Base-by-base conservation (phyloP, 257 asterid species). In the Lycium ferocissimum region DNA sequence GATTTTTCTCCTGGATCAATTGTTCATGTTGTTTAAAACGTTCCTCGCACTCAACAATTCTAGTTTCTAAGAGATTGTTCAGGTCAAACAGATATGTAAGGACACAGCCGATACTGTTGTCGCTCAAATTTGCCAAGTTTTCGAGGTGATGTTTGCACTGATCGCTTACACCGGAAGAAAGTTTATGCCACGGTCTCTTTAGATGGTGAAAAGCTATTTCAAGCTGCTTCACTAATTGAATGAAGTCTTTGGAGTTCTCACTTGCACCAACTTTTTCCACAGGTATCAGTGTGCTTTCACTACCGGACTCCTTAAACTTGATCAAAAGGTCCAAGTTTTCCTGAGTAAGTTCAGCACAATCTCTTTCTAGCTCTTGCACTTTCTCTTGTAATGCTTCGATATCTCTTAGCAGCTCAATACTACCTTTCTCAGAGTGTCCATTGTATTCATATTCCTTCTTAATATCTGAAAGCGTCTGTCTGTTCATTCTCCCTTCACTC, bases 321-420 rank as follows among this genome's bases (percentile, higher is more conserved):
- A 93, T 83, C n/a, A 94, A 61, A 45, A 96, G 95, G 53, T 94
- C 95, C 43, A 96, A 94, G 86, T 96, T 96, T 84, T 96, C 99
- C 71, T 92, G 95, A 70, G 99, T 93, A 84, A 94, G 97, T 92
- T 94, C 99, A 14, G 86, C 65, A 79, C 98, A 92, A 82, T 96
- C 97, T 87, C 87, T 92, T 91, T 96, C 99, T 75, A 96, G 87
- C 87, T 94, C 98, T 6, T 83, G 83, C 80, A 94, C 85, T 88
- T 92, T 94, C 85, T 90, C 93, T 84, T 85, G 91, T 91, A 94
- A 86, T 7, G 89, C 81, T 80, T 92, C 93, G 22, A 88, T 78
- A 85, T 94, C 95, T 86, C 86, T 85, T 3, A 84, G 33, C 17
- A 86, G 89, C 86, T 91, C 88, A 79, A 15, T 86, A 82, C 86